phyloP scores from a whole-genome alignment of 345 rosid genomes.

The Euphorbia peplus region DNA sequence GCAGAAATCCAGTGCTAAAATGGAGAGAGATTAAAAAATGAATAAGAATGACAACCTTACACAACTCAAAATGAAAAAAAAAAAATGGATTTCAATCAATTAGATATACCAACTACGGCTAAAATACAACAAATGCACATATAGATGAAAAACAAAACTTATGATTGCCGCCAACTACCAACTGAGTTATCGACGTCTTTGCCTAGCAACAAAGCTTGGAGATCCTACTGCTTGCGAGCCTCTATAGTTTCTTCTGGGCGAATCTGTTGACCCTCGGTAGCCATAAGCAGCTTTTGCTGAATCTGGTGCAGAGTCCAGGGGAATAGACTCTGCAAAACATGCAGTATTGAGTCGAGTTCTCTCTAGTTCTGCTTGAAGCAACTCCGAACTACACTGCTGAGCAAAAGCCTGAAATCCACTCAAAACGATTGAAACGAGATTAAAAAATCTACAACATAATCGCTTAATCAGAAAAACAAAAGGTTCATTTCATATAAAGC shows the following conservation, averaged over 20 bases:
- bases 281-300: conserved; percentile 63
- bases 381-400: conserved; percentile 73
- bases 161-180: background rate
- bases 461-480: background rate
- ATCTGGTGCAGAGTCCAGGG: conserved; percentile 59
- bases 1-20: background rate
- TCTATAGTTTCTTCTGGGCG: conserved; percentile 48
- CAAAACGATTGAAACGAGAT: background rate
- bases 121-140: conserved; percentile 29
- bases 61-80: conserved; percentile 16
- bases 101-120: conserved; percentile 7
- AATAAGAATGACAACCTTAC: background rate
- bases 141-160: conserved; percentile 7
- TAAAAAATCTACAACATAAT: background rate
- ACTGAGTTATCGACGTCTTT: conserved; percentile 46
- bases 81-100: conserved; percentile 18
- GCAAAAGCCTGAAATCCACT: conserved; percentile 59
- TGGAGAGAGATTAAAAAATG: background rate
- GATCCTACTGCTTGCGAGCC: conserved; percentile 43
- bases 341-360: conserved; percentile 90
- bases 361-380: conserved; percentile 81
- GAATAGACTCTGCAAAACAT: conserved; percentile 71
- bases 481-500: too few species aligned
- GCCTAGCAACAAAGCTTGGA: conserved; percentile 49
- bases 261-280: conserved; percentile 60